These are phyloP conservation scores for Wickerhamomyces sp. DNA, from an alignment of 1,139 yeast genomes.

Conservation along the genomic window DNA sequence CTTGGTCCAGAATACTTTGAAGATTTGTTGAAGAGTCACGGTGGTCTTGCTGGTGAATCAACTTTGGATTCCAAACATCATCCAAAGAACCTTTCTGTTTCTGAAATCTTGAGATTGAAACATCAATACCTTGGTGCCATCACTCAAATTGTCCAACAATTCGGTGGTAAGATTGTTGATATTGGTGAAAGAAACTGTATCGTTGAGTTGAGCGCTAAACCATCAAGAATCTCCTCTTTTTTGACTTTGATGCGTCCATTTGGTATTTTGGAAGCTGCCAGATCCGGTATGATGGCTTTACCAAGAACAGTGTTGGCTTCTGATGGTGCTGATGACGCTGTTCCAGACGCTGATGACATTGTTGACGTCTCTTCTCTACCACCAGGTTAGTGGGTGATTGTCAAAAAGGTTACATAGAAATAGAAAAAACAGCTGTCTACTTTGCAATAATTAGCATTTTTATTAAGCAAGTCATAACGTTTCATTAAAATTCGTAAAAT, in stretches of 20 bases:
- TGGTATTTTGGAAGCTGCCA: slow-evolving; percentile 92
- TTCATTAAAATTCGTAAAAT: no score
- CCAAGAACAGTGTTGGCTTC: slow-evolving; percentile 83
- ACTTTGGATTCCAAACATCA: slow-evolving; percentile 51
- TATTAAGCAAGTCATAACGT: no score
- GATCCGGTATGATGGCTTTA: slow-evolving; percentile 98
- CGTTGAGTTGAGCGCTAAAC: slow-evolving; percentile 92
- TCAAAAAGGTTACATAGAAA: no score
- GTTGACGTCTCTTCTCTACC: slow-evolving; percentile 84
- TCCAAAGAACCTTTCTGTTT: slow-evolving; percentile 85
- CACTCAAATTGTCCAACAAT: slow-evolving; percentile 72
- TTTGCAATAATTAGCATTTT: no score
- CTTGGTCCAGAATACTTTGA: slow-evolving; percentile 97
- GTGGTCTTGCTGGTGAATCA: slow-evolving; percentile 19
- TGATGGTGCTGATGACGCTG: slow-evolving; percentile 40
- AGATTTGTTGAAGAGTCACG: slow-evolving; percentile 84
- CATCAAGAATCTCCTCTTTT: slow-evolving; percentile 80
- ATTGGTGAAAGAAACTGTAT: slow-evolving; percentile 91
- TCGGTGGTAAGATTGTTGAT: slow-evolving; percentile 91
- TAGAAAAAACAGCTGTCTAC: no score
- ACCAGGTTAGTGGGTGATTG: slow-evolving; percentile 91
- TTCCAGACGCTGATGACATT: slow-evolving; percentile 60
- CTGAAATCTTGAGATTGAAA: slow-evolving; percentile 92
- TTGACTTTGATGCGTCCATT: slow-evolving; percentile 89
- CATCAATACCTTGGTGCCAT: slow-evolving; percentile 85